Conservation (phyloP, 805 yeast species). For the Pichia phayaonensis region DNA sequence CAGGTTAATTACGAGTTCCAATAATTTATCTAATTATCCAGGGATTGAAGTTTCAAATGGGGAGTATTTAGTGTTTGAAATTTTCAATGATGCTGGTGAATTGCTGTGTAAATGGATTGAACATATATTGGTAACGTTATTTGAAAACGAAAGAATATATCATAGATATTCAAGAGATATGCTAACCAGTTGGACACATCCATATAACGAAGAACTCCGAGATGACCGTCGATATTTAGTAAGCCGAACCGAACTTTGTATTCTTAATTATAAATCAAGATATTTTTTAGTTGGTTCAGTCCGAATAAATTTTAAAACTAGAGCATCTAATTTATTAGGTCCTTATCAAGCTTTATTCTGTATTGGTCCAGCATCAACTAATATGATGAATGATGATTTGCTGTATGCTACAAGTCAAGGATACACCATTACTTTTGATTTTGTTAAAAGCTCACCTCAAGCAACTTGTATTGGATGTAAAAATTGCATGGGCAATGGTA, state of each 20-base stretch:
- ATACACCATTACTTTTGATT: not conserved
- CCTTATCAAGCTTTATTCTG: not conserved
- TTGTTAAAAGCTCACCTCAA: not conserved
- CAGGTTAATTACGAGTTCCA: not conserved
- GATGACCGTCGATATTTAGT: not conserved
- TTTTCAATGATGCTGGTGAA: not conserved
- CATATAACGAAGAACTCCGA: not conserved
- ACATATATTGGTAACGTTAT: not conserved
- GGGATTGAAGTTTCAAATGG: constrained; percentile 1
- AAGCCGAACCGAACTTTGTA: not conserved
- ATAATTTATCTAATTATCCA: not conserved
- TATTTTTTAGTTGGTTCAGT: not conserved
- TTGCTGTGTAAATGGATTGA: not conserved
- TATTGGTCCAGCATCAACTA: not conserved
- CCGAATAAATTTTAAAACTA: not conserved
- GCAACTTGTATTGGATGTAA: not conserved
- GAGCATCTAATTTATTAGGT: not conserved
- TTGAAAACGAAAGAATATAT: not conserved
- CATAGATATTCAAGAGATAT: not conserved
- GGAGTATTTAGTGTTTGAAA: not conserved
- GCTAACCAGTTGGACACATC: not conserved
- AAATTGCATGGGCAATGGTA: constrained; percentile 1
- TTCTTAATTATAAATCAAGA: not conserved
- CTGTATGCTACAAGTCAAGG: not conserved
- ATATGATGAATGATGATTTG: not conserved